Base-by-base conservation (phyloP, 1,284 basidiomycete genomes). In the Inonotus obliquus region DNA sequence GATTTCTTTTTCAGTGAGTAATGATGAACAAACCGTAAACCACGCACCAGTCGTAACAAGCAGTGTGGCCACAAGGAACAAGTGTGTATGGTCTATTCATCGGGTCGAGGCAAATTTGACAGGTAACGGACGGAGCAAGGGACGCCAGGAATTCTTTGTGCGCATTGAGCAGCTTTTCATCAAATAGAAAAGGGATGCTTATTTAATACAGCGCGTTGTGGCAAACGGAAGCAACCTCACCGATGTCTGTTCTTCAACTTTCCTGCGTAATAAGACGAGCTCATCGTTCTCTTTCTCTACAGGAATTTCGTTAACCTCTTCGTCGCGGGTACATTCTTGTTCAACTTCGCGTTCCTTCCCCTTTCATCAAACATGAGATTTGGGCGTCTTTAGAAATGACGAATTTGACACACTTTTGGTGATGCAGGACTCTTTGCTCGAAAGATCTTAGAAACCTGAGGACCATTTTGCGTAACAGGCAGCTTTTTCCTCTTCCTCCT, bases 41-140 rank as follows among this genome's bases (percentile, higher is more conserved):
- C 41, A 54, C 44, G 19, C 19, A 62, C 63, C 63, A 64, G 19
- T 45, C 69, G 63, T 89, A 79, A 68, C 89, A 92, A 3, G 84
- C 81, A 47, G 88, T 75, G 66, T 92, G 89, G 4, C 90, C 89
- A 63, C 89, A 92, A 0, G 89, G 87, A 0, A 84, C 77, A 17
- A 91, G 79, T 0, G 86, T 81, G 66, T 83, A 90, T 0, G 89
- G 88, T 65, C 81, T 81, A 69, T 86, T 76, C 71, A 91, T 77
- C 23, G 86, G 74, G 66, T 89, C 87, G 35, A 90, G 75, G 68
- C 89, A 91, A 61, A 91, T 85, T 70, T 89, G 85, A 65, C 89
- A 91, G 6, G 81, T 86, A 21, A 89, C 13, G 4, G 59, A 56
- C 13, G 59, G 49, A 10, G 60, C 23, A 45, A 64, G 19, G 2